Evolutionary conservation across 129 eudicot species (phyloP).

Genomic region (Pulicaria dysenterica): DNA sequence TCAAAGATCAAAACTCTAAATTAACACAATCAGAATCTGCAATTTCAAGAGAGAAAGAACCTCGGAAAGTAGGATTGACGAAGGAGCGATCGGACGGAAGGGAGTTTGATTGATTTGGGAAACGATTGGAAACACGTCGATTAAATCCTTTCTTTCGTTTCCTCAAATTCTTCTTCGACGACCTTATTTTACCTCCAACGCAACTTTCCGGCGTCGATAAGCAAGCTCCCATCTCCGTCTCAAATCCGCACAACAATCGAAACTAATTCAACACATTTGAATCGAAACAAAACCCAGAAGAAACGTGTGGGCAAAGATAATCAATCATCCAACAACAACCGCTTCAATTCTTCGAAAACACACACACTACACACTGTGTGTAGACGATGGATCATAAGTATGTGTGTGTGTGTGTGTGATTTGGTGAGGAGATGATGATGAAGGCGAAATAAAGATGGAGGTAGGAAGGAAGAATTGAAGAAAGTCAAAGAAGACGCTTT

Average conservation of each 20-base stretch:
- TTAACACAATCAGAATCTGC: constrained; percentile 14
- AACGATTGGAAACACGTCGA: constrained; percentile 55
- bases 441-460: not conserved
- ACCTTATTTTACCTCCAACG: constrained; percentile 47
- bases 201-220: constrained; percentile 71
- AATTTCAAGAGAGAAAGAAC: constrained; percentile 25
- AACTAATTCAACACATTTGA: constrained; percentile 22
- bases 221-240: constrained; percentile 72
- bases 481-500: constrained; percentile 21
- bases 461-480: not conserved
- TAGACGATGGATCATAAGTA: not conserved
- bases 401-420: not conserved
- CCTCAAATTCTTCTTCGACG: constrained; percentile 41
- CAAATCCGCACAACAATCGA: not conserved
- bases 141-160: constrained; percentile 42
- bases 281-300: not conserved
- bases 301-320: constrained; percentile 29
- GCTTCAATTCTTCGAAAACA: constrained; percentile 3
- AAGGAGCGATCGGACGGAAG: constrained; percentile 51
- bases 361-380: not conserved
- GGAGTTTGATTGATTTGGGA: constrained; percentile 46
- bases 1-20: constrained; percentile 20
- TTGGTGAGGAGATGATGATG: constrained; percentile 35
- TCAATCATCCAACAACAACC: constrained; percentile 20
- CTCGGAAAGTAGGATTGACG: constrained; percentile 46